Evolutionary conservation across 1,139 yeast genomes (phyloP), one percentile per base, ranked within the genome.

Genomic region (Scheffersomyces cryptocercus): DNA sequence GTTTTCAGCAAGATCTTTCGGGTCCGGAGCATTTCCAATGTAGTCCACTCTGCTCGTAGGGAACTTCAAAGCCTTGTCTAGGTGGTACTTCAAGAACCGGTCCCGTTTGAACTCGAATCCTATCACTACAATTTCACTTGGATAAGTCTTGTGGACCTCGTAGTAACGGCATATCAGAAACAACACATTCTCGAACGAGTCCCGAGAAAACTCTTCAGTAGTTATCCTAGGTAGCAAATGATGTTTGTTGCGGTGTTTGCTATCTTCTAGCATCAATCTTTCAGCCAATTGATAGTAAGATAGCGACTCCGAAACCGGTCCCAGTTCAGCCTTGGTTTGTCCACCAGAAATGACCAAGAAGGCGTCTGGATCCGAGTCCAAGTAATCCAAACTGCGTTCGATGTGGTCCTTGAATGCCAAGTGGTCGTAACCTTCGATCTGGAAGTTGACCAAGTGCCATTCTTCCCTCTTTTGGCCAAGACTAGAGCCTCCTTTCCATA

Each of bases 151-250:
- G 5, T 67, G 62, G 2, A 75, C 51, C 52, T 84, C 83, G 37
- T 73, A 65, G 58, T 75, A 88, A 39, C 85, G 67, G 38, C 81
- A 73, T 2, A 88, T 53, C 52, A 85, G 81, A 58, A 81, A 87
- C 2, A 86, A 50, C 6, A 88, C 77, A 59, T 88, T 88, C 58
- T 88, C 96, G 59, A 84, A 85, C 1, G 95, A 87, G 60, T 88
- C 96, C 37, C 89, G 67, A 0, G 96, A 91, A 61, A 67, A 85
- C 52, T 84, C 89, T 56, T 88, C 96, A 2, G 77, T 58, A 4
- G 66, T 46, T 3, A 78, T 58, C 29, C 78, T 58, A 10, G 56
- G 48, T 3, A 53, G 41, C 2, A 61, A 33, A 2, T 42, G 38
- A 11, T 26, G 37, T 11, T 29, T 20, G 14, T 34, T 53, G 3